phyloP scores from a whole-genome alignment of 2,329 filamentous ascomycete species.

The Exophiala lecanii-corni region DNA sequence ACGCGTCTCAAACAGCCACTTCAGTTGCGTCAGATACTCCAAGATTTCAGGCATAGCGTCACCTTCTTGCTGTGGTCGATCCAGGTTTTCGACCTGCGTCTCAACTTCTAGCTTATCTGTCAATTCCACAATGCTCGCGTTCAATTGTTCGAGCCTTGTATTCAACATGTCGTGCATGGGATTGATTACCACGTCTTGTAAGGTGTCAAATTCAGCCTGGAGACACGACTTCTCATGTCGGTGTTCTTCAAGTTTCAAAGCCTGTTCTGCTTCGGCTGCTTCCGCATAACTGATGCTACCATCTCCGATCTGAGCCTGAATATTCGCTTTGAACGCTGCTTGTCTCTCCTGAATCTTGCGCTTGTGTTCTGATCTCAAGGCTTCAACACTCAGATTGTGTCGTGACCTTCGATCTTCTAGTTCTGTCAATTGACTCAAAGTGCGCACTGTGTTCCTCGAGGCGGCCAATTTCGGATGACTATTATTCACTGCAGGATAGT shows the following conservation, averaged over 20 bases:
- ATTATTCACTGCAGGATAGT: slow-evolving; percentile 94
- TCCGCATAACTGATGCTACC: slow-evolving; percentile 79
- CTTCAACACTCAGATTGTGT: slow-evolving; percentile 47
- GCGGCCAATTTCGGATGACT: slow-evolving; percentile 83
- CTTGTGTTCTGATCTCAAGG: slow-evolving; percentile 50
- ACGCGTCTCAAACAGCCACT: slow-evolving; percentile 95
- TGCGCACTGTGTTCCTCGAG: slow-evolving; percentile 69
- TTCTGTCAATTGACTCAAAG: slow-evolving; percentile 68
- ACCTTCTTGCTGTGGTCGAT: slow-evolving; percentile 87
- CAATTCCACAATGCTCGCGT: slow-evolving; percentile 71
- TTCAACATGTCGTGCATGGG: slow-evolving; percentile 77
- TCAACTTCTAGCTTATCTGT: slow-evolving; percentile 68
- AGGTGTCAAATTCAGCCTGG: slow-evolving; percentile 76
- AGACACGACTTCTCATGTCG: slow-evolving; percentile 66
- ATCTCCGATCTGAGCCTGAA: slow-evolving; percentile 72
- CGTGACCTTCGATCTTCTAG: slow-evolving; percentile 60
- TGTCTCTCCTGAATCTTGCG: slow-evolving; percentile 55
- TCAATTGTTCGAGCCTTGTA: slow-evolving; percentile 67
- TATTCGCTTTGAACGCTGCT: slow-evolving; percentile 64
- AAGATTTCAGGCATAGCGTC: slow-evolving; percentile 91
- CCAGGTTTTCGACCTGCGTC: slow-evolving; percentile 63
- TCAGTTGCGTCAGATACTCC: slow-evolving; percentile 89
- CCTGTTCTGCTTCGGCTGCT: slow-evolving; percentile 74
- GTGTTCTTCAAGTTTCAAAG: slow-evolving; percentile 66
- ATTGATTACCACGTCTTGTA: slow-evolving; percentile 76